Evolutionary conservation across 495 filamentous ascomycete species (phyloP), one percentile per base, ranked within the genome.

Genomic region (Ramalina intermedia): DNA sequence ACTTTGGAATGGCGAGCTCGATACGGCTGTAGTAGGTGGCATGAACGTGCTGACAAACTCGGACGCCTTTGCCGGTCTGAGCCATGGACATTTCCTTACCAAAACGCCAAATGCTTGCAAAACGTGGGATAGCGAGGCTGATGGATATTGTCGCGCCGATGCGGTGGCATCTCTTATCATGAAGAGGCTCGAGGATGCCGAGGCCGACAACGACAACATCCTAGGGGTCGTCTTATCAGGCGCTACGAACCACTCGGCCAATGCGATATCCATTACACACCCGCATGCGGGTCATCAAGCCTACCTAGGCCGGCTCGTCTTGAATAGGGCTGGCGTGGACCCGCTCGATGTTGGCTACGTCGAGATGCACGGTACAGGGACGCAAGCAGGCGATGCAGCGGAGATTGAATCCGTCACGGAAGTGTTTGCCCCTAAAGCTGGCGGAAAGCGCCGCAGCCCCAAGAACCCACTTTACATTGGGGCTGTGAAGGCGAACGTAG

Each of bases 21-120:
- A 87, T 59, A 82, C 79, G 24, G 84, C 81, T 5, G 69, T 84
- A 14, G 80, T 77, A 48, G 85, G 85, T 45, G 85, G 85, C 50
- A 65, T 79, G 20, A 85, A 79, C 48, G 60, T 73, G 1, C 66
- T 83, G 62, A 85, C 76, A 14, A 80, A 78, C 54, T 70, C 81
- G 8, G 80, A 85, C 59, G 77, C 76, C 66, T 85, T 80, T 61
- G 65, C 79, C 8, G 81, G 80, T 29, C 70, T 88, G 8, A 76
- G 73, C 57, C 71, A 76, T 48, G 81, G 76, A 47, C 84, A 90
- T 50, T 69, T 89, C 16, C 37, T 54, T 12, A 50, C 52, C 8
- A 47, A 47, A 11, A 50, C 47, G 5, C 27, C 5, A 6, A 47
- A 47, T 11, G 44, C 47, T 33, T 54, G 52, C 42, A 54, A 54